phyloP scores from a whole-genome alignment of 2,329 filamentous ascomycete species.

The Alternaria conjuncta region DNA sequence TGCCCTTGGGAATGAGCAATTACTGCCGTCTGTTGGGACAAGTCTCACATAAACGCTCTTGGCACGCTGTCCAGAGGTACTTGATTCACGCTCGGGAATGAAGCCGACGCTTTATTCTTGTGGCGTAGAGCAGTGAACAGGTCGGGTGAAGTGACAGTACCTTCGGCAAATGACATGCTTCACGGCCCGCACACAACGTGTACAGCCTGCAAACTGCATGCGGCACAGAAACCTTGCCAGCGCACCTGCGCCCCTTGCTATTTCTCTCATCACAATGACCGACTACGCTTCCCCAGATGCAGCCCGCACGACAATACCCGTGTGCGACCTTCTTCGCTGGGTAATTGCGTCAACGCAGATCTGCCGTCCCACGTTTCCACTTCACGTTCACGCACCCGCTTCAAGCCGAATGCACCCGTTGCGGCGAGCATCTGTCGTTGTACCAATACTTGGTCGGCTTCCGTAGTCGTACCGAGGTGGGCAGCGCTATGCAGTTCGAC shows the following conservation, averaged over 20 bases:
- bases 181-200: neutral
- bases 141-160: neutral
- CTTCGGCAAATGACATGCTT: neutral
- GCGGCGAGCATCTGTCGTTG: conserved; percentile 2
- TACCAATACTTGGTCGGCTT: conserved; percentile 11
- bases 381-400: neutral
- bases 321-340: conserved; percentile 11
- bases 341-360: conserved; percentile 1
- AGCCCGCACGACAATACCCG: neutral
- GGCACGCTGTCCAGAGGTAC: conserved; percentile 1
- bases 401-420: neutral
- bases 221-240: neutral
- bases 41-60: conserved; percentile 16
- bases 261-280: neutral
- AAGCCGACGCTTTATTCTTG: neutral
- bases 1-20: conserved; percentile 14
- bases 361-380: conserved; percentile 15
- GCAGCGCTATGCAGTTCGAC: neutral
- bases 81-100: neutral
- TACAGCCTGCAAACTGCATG: neutral
- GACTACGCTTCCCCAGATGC: neutral
- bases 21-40: neutral
- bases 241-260: neutral
- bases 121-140: neutral
- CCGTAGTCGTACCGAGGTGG: conserved; percentile 1